Evolutionary conservation across 805 yeast genomes (phyloP).

Genomic region (Peterozyma xylosa): DNA sequence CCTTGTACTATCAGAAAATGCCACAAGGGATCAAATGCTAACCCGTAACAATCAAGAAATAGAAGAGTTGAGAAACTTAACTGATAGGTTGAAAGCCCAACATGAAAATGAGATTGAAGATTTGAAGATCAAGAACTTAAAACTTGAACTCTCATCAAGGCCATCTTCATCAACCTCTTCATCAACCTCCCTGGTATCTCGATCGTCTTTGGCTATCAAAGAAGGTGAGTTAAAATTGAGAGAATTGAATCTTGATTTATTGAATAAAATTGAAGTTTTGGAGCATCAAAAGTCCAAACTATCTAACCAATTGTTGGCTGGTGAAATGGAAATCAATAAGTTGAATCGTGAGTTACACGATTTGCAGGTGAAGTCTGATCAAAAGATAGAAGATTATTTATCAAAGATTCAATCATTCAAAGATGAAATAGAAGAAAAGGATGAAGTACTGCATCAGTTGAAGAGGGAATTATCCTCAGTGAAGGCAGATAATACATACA

Average conservation of each 20-base stretch:
- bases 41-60: not conserved
- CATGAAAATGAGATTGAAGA: constrained; percentile 1
- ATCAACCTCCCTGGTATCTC: not conserved
- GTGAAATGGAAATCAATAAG: constrained; percentile 1
- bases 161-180: no score
- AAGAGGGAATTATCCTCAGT: constrained; percentile 10
- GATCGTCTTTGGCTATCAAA: not conserved
- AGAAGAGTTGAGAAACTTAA: constrained; percentile 1
- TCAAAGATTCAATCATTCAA: constrained; percentile 1
- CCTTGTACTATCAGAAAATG: no score
- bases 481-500: constrained; percentile 7
- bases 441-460: constrained; percentile 11
- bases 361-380: not conserved
- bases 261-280: not conserved
- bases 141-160: not conserved
- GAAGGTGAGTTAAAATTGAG: not conserved
- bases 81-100: not conserved
- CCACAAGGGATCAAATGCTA: no score
- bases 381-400: constrained; percentile 1
- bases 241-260: not conserved
- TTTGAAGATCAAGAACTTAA: not conserved
- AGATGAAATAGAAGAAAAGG: constrained; percentile 5
- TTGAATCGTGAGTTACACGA: constrained; percentile 8
- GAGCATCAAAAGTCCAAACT: not conserved
- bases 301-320: not conserved